A percentile compares a stretch with the other conserved stretches of the same genome.
Evolutionary conservation across 371 early-diverging fungal genomes (phyloP).

Genomic region (Mortierella sp.): DNA sequence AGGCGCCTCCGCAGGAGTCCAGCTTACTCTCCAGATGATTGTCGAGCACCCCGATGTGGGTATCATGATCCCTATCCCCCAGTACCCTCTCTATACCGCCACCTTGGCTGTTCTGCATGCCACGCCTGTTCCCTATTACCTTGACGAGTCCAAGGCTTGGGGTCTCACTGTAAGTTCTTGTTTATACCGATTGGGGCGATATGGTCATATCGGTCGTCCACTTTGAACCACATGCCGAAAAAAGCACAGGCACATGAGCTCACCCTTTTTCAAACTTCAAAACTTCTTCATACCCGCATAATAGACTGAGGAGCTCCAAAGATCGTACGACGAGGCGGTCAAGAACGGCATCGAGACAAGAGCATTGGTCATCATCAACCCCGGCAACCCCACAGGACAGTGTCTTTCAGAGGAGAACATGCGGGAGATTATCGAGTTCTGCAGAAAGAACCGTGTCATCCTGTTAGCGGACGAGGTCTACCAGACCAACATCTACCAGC

Average conservation of each 20-base stretch:
- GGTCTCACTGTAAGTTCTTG: constrained; percentile 67
- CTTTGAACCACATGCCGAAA: too few species aligned
- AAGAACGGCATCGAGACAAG: constrained; percentile 87
- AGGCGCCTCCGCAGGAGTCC: constrained; percentile 92
- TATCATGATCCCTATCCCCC: constrained; percentile 98
- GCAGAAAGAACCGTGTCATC: constrained; percentile 83
- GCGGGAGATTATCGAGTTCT: constrained; percentile 89
- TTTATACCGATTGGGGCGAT: neutral
- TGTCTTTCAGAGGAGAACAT: constrained; percentile 87
- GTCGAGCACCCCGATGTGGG: constrained; percentile 86
- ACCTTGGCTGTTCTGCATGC: constrained; percentile 87
- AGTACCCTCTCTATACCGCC: constrained; percentile 99
- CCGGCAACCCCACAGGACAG: constrained; percentile 98
- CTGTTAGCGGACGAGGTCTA: constrained; percentile 98
- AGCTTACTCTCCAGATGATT: constrained; percentile 86
- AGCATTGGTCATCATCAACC: constrained; percentile 97
- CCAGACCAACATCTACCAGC: constrained; percentile 93
- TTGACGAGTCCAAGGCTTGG: constrained; percentile 91
- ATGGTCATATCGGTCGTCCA: too few species aligned
- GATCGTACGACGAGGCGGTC: constrained; percentile 76
- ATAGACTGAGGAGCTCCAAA: constrained; percentile 69
- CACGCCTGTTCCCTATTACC: constrained; percentile 90
- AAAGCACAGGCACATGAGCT: neutral
- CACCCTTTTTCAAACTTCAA: neutral
- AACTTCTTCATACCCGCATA: neutral